Evolutionary conservation across 1,139 yeast species (phyloP).

Genomic region (Suhomyces atakaporum): DNA sequence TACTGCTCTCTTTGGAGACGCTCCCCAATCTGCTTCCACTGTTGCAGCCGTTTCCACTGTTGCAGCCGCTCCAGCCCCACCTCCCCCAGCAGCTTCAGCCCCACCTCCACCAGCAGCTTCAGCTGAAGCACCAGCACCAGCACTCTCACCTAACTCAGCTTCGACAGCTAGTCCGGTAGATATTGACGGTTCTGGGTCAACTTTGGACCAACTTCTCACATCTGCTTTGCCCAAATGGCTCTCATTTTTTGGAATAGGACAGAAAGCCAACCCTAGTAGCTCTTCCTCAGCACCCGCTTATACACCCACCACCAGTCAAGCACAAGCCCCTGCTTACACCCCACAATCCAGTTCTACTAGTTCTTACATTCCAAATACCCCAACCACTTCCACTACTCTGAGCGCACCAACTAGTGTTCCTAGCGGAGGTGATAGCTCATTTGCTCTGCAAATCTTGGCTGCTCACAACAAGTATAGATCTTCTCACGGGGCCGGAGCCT

Average conservation of each 20-base stretch:
- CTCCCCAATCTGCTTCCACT: slow-evolving; percentile 7
- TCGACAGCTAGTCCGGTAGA: slow-evolving; percentile 7
- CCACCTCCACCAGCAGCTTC: slow-evolving; percentile 13
- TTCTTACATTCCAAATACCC: slow-evolving; percentile 6
- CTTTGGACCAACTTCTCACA: slow-evolving; percentile 14
- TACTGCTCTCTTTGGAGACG: not conserved
- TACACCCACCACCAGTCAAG: slow-evolving; percentile 2
- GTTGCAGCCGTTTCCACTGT: slow-evolving; percentile 14
- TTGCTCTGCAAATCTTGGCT: slow-evolving; percentile 24
- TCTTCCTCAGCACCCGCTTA: not conserved
- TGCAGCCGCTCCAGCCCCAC: slow-evolving; percentile 11
- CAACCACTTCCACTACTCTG: slow-evolving; percentile 6
- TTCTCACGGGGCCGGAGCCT: slow-evolving; percentile 22
- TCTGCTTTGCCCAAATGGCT: slow-evolving; percentile 15
- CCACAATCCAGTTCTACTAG: no score
- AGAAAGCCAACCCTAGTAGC: not conserved
- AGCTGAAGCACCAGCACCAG: slow-evolving; percentile 8
- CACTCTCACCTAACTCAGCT: slow-evolving; percentile 1
- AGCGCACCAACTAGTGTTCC: slow-evolving; percentile 3
- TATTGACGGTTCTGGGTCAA: slow-evolving; percentile 4
- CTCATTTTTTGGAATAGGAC: slow-evolving; percentile 16
- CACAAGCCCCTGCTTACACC: slow-evolving; percentile 4
- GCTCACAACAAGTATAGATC: slow-evolving; percentile 27
- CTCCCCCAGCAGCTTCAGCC: slow-evolving; percentile 14
- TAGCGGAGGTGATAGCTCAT: slow-evolving; percentile 18